These are phyloP conservation scores for Golubevia pallescens DNA, from an alignment of 1,284 basidiomycete species.

Conservation along the genomic window DNA sequence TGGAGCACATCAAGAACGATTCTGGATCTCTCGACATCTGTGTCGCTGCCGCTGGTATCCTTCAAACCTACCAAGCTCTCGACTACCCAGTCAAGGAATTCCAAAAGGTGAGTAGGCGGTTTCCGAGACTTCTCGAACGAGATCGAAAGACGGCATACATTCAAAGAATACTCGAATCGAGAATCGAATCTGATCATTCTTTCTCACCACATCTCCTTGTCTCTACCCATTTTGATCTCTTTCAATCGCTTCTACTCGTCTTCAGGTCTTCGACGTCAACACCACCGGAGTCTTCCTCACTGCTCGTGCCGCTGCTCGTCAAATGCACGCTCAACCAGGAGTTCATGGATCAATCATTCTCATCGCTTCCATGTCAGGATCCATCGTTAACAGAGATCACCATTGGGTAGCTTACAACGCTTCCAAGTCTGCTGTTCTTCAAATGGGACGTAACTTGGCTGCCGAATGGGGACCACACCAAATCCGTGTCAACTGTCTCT, in stretches of 20 bases:
- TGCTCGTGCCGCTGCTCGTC: conserved; percentile 77
- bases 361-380: conserved; percentile 85
- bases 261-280: conserved; percentile 69
- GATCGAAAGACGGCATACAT: no score
- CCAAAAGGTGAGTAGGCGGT: conserved; percentile 69
- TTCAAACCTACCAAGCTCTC: conserved; percentile 72
- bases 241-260: not conserved
- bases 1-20: conserved; percentile 56
- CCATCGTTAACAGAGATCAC: conserved; percentile 76
- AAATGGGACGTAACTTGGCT: conserved; percentile 82
- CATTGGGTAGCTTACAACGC: conserved; percentile 81
- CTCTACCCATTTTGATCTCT: not conserved
- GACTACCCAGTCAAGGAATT: conserved; percentile 77
- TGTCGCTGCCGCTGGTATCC: conserved; percentile 78
- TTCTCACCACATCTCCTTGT: not conserved
- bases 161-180: no score
- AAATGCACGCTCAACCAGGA: conserved; percentile 74
- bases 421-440: conserved; percentile 80
- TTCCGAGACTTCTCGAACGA: not conserved
- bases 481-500: conserved; percentile 79
- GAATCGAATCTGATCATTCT: no score
- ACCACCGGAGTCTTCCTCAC: conserved; percentile 78
- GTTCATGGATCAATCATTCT: conserved; percentile 80
- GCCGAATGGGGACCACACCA: conserved; percentile 76
- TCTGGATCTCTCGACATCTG: conserved; percentile 74